Evolutionary conservation across 169 alveolate species (phyloP).

Genomic region (Neospora caninum): DNA sequence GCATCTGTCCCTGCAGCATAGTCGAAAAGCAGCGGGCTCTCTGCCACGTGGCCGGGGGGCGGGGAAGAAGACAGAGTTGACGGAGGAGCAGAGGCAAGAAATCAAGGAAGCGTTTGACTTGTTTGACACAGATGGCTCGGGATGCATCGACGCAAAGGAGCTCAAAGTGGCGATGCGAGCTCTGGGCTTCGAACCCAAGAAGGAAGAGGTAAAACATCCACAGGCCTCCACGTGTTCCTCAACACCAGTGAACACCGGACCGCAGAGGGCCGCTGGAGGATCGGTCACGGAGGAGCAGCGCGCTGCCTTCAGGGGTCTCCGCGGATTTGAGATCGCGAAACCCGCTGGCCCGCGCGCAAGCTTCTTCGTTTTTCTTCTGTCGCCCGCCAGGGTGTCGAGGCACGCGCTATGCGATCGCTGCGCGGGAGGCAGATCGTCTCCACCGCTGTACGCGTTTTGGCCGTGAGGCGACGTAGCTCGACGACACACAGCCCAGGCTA

Average conservation of each 20-base stretch:
- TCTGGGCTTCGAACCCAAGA: slow-evolving; percentile 98
- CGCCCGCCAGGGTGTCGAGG: no score
- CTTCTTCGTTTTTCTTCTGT: no score
- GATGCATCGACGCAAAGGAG: slow-evolving; percentile 95
- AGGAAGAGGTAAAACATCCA: slow-evolving; percentile 88
- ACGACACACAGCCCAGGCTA: no score
- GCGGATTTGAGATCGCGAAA: no score
- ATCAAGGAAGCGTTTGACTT: slow-evolving; percentile 97
- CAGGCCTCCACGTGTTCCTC: neutral
- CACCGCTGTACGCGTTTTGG: no score
- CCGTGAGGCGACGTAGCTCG: no score
- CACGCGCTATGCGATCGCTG: no score
- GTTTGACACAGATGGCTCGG: slow-evolving; percentile 96
- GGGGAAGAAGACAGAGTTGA: slow-evolving; percentile 77
- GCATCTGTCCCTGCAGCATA: neutral
- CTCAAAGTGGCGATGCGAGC: slow-evolving; percentile 99
- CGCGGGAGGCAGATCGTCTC: no score
- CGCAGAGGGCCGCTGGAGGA: no score
- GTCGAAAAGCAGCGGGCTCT: neutral
- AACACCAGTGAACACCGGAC: neutral
- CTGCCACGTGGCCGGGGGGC: slow-evolving; percentile 8
- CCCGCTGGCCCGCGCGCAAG: no score
- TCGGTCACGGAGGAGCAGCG: no score
- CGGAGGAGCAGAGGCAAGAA: slow-evolving; percentile 94
- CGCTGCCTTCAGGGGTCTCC: no score